These are phyloP conservation scores for Rhynchosporium graminicola DNA, from an alignment of 2,329 filamentous ascomycete genomes.

Conservation along the genomic window DNA sequence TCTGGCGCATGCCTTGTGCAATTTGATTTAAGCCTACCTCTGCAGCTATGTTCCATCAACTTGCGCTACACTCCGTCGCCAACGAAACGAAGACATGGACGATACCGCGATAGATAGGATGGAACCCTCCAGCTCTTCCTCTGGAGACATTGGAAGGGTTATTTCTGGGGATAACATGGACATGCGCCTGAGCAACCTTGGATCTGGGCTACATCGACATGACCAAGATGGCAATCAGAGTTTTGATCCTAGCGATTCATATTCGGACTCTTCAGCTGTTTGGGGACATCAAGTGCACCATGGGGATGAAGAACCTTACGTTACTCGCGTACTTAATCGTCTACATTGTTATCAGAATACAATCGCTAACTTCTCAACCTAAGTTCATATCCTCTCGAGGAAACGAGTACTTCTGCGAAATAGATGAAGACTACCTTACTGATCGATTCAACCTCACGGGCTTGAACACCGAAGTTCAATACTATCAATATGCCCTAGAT, in stretches of 20 bases:
- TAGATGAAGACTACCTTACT: slow-evolving; percentile 97
- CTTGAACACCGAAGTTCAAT: slow-evolving; percentile 94
- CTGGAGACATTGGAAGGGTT: not conserved
- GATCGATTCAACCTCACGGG: slow-evolving; percentile 98
- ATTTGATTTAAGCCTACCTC: not conserved
- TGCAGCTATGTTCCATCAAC: not conserved
- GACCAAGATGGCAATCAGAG: not conserved
- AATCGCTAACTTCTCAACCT: slow-evolving; percentile 30
- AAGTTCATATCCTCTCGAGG: slow-evolving; percentile 97
- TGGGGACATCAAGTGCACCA: slow-evolving; percentile 1
- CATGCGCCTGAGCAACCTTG: not conserved
- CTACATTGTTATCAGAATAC: not conserved
- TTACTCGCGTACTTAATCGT: slow-evolving; percentile 1
- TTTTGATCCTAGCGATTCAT: not conserved
- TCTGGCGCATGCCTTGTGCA: not conserved
- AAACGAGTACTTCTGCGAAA: slow-evolving; percentile 99
- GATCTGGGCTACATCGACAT: not conserved
- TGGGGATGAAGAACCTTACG: slow-evolving; percentile 1
- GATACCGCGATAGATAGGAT: slow-evolving; percentile 3
- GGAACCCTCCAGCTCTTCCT: slow-evolving; percentile 3
- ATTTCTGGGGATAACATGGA: not conserved
- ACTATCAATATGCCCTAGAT: slow-evolving; percentile 98
- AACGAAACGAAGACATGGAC: not conserved
- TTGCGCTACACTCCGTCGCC: not conserved
- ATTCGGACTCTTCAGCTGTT: slow-evolving; percentile 8